These are phyloP conservation scores for Euclidium syriacum DNA, from an alignment of 345 rosid genomes.

Conservation along the genomic window DNA sequence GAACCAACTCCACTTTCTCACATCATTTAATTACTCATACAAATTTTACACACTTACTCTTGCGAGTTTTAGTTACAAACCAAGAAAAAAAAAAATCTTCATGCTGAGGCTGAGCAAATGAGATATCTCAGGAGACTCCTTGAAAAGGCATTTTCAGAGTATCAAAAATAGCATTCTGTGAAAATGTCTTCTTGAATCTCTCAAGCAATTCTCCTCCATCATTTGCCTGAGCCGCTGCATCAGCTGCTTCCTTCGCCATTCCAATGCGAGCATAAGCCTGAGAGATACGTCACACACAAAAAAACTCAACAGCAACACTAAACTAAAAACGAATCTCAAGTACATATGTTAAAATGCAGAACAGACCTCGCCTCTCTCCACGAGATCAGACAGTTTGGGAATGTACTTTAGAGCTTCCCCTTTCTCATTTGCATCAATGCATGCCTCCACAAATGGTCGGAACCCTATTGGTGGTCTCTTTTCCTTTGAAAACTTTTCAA, in stretches of 20 bases:
- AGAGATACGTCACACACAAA: not conserved
- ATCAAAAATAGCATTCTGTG: slow-evolving; percentile 86
- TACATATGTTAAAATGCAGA: not conserved
- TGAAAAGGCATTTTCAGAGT: slow-evolving; percentile 84
- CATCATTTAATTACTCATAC: not conserved
- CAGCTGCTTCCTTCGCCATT: slow-evolving; percentile 99
- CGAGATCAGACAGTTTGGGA: slow-evolving; percentile 80
- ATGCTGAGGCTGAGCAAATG: not conserved
- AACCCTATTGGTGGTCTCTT: slow-evolving; percentile 89
- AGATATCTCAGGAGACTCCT: slow-evolving; percentile 45
- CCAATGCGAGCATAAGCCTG: slow-evolving; percentile 94
- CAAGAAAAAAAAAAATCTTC: slow-evolving; percentile 19
- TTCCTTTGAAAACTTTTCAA: slow-evolving; percentile 93
- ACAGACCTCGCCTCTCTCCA: slow-evolving; percentile 89
- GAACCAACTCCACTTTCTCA: slow-evolving; percentile 9
- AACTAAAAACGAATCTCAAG: not conserved
- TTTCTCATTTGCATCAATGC: slow-evolving; percentile 85
- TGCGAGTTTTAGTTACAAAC: slow-evolving; percentile 10
- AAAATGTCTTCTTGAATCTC: slow-evolving; percentile 69
- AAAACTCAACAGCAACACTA: not conserved
- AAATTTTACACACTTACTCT: slow-evolving; percentile 4
- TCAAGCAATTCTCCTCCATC: slow-evolving; percentile 97
- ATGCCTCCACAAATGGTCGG: slow-evolving; percentile 95
- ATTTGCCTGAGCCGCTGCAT: slow-evolving; percentile 90
- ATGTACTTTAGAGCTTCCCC: slow-evolving; percentile 89